Evolutionary conservation across 208 protist genomes (phyloP), one percentile per base, ranked within the genome.

Genomic region (Naegleria lovaniensis): DNA sequence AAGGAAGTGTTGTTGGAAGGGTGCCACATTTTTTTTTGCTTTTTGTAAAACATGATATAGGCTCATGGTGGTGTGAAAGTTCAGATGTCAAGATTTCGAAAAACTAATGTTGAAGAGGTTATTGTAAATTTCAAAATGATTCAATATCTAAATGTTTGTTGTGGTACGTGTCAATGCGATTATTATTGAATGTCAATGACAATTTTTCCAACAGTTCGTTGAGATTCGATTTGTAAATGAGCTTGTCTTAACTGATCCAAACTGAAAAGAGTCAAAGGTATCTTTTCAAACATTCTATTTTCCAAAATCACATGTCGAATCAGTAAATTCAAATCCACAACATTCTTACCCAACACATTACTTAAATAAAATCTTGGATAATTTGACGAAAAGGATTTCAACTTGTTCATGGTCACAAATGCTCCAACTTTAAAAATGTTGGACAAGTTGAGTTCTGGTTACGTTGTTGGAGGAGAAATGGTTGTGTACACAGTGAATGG

Each of bases 111-210:
- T n/a, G n/a, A n/a, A n/a, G n/a, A n/a, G n/a, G n/a, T n/a, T n/a
- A n/a, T n/a, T n/a, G n/a, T n/a, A n/a, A n/a, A n/a, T n/a, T n/a
- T n/a, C n/a, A n/a, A n/a, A n/a, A n/a, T n/a, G n/a, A n/a, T n/a
- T n/a, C n/a, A n/a, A n/a, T n/a, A n/a, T n/a, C n/a, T n/a, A n/a
- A n/a, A n/a, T n/a, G n/a, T n/a, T n/a, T n/a, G n/a, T n/a, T n/a
- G n/a, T n/a, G n/a, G n/a, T n/a, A n/a, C n/a, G n/a, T n/a, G n/a
- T n/a, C n/a, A n/a, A n/a, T n/a, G n/a, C n/a, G n/a, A n/a, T n/a
- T n/a, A n/a, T n/a, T 67, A 67, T 19, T 67, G 19, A 79, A 79
- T 79, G 67, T 79, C 67, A 79, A 79, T 79, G 29, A 79, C n/a
- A 9, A 79, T 79, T 36, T 79, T 79, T 36, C 67, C 67, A 25